phyloP scores from a whole-genome alignment of 108 stramenopile genomes.

The Nitzschia inconspicua region DNA sequence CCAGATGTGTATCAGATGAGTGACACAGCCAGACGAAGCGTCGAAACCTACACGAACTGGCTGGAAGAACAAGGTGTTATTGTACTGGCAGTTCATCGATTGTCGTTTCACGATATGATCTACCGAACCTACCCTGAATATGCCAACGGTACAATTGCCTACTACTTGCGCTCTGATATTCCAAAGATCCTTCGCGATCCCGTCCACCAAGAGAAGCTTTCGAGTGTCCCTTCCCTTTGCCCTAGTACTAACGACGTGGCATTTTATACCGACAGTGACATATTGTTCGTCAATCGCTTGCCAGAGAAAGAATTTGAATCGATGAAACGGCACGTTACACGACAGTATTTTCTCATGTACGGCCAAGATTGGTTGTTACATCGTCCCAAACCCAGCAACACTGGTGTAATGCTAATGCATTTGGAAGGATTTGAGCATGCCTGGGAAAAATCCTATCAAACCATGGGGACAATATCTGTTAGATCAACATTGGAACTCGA shows the following conservation, averaged over 20 bases:
- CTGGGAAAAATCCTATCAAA: not conserved
- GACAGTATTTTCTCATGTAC: slow-evolving; percentile 5
- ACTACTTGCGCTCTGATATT: not conserved
- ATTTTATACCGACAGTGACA: not conserved
- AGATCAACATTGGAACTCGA: too few relatives aligned
- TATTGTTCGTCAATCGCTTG: not conserved
- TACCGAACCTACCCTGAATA: not conserved
- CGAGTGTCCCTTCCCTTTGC: too few relatives aligned
- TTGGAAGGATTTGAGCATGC: not conserved
- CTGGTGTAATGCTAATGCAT: slow-evolving; percentile 1
- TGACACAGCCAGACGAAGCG: not conserved
- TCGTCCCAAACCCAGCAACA: not conserved
- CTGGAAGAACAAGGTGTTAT: not conserved
- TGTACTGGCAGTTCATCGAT: not conserved
- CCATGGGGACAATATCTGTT: too few relatives aligned
- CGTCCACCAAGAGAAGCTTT: not conserved
- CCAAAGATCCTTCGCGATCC: not conserved
- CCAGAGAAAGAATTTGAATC: not conserved
- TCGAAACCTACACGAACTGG: not conserved
- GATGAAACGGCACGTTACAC: not conserved
- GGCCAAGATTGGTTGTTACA: not conserved
- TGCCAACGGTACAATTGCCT: not conserved
- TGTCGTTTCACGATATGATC: not conserved
- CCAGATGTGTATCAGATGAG: too few relatives aligned
- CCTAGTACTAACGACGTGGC: too few relatives aligned